These are phyloP conservation scores for Colletotrichum incanum DNA, from an alignment of 2,329 filamentous ascomycete genomes.

Conservation along the genomic window DNA sequence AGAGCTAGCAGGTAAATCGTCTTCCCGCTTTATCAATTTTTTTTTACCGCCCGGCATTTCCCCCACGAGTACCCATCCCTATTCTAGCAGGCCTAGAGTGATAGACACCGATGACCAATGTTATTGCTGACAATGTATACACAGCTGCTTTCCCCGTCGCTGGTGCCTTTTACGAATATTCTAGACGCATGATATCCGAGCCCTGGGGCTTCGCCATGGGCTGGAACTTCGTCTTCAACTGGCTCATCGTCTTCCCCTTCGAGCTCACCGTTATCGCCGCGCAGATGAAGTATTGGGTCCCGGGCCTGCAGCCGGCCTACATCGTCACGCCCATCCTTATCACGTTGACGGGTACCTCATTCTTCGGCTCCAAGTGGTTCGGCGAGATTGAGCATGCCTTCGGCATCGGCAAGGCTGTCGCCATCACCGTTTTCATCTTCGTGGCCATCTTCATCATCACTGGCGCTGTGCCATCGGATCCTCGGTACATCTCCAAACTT, in stretches of 20 bases:
- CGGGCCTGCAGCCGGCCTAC: constrained; percentile 44
- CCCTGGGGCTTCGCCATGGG: constrained; percentile 59
- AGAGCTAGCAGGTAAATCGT: constrained; percentile 49
- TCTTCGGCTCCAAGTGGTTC: constrained; percentile 63
- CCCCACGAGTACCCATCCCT: not conserved
- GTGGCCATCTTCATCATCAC: constrained; percentile 67
- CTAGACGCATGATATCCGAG: constrained; percentile 55
- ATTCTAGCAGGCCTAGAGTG: not conserved
- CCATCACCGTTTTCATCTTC: constrained; percentile 71
- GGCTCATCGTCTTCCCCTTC: constrained; percentile 55
- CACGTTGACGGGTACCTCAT: constrained; percentile 57
- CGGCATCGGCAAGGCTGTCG: constrained; percentile 66
- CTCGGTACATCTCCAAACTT: constrained; percentile 57
- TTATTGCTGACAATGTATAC: constrained; percentile 31
- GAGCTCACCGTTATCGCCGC: constrained; percentile 55
- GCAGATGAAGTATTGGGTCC: constrained; percentile 51
- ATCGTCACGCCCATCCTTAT: constrained; percentile 59
- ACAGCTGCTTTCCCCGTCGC: constrained; percentile 51
- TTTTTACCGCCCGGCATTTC: not conserved
- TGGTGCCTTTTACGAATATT: constrained; percentile 58
- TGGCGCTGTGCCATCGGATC: constrained; percentile 63
- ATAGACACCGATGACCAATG: not conserved
- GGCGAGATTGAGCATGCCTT: constrained; percentile 68
- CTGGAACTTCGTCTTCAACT: constrained; percentile 57
- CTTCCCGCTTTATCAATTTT: constrained; percentile 32